Evolutionary conservation across 2,329 filamentous ascomycete genomes (phyloP), one percentile per base, ranked within the genome.

Genomic region (Leptodontidium sp.): DNA sequence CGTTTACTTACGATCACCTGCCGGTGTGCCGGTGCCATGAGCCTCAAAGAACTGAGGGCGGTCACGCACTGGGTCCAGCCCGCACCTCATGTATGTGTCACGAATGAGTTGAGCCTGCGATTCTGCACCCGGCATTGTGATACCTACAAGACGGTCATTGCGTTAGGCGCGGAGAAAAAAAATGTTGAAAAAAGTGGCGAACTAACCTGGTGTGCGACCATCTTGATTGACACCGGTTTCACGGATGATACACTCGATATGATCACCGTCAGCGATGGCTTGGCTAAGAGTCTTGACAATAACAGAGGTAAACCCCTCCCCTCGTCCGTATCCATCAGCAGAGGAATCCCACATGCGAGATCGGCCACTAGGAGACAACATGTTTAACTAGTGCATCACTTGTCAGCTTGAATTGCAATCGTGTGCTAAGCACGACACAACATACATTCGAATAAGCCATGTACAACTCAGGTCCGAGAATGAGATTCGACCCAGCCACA

Each of bases 301-400:
- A 0, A 91, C 77, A 12, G 87, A 82, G 0, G 83, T 87, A 38
- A 87, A 81, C 0, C 88, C 90, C 71, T 92, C 57, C 50, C 88
- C 89, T 45, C 88, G 82, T 0, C 84, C 88, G 73, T 91, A 91
- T 0, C 89, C 90, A 67, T 88, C 85, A n/a, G 87, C 89, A 1
- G 83, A 80, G 12, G 81, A 72, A 70, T 90, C 88, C 72, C 88
- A 90, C 7, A 84, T 84, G 65, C 83, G 50, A 7, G 26, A 70
- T 1, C 40, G 55, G 0, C 73, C 68, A 12, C 38, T 47, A 4
- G 66, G 61, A 2, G 70, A 71, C 21, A 67, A 58, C 68, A 70
- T 67, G 15, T 67, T 40, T 15, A 66, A 29, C 29, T 67, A 68
- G 12, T 11, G 14, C 12, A 32, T 21, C 21, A 21, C 21, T 21